Base-by-base conservation (phyloP, 106 monocot species). In the Platanthera guangdongensis region DNA sequence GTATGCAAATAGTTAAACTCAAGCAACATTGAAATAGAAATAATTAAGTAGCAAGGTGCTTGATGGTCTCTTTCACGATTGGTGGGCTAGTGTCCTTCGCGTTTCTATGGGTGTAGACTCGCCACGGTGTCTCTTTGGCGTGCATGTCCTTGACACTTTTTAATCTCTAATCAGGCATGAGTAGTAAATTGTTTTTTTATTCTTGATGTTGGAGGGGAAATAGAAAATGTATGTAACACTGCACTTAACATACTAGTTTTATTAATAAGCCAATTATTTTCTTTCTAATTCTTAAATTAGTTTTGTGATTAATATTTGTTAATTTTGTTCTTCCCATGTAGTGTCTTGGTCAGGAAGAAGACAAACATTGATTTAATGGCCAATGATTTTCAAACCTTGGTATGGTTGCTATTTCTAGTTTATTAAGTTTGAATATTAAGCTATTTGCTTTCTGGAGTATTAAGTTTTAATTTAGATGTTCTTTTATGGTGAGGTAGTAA, bases 271-370 rank as follows among this genome's bases (percentile, higher is more conserved):
- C 45, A n/a, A 7, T 48, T 48, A 3, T 47, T 46, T 70, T n/a
- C 47, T 70, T 70, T 70, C 70, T 70, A 6, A 46, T 48, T 16
- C 16, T 6, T 70, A 47, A 14, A 47, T 39, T 16, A 70, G 9
- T 16, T 70, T 70, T 70, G 1, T 48, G 6, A 47, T 70, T 70
- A 70, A 70, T 47, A 47, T 47, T 48, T 16, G 16, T 70, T 70
- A 16, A 47, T n/a, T 70, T 70, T 70, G 47, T 70, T n/a, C 47
- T 76, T 67, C 11, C 78, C 55, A 32, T 88, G 72, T 85, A 96
- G 96, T 88, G 96, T 93, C 67, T 76, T 97, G 79, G 87, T 84
- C 45, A 82, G 96, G 77, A 93, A 78, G 62, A 93, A 91, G 80
- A 71, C 83, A 55, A 97, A 97, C 73, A 85, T 89, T 69, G 83